A percentile compares a stretch with the other conserved stretches of the same genome.
Conservation (phyloP, 495 filamentous ascomycete species). For the Aeminium ludgeri region DNA sequence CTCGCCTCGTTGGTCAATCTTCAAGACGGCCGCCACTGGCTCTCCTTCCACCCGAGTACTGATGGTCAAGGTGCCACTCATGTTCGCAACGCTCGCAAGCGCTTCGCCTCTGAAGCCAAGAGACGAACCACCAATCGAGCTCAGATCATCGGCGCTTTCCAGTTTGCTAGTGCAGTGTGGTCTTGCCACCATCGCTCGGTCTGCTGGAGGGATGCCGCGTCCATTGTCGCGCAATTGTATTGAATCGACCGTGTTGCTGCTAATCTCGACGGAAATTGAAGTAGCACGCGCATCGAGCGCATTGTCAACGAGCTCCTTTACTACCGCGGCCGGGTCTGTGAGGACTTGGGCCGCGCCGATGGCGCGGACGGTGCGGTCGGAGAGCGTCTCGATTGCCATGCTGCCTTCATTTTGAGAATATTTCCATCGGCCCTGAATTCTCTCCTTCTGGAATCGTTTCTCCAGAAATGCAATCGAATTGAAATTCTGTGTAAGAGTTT, state of each 20-base stretch:
- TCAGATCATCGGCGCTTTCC: conserved; percentile 52
- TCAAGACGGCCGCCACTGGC: conserved; percentile 38
- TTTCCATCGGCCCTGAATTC: neutral
- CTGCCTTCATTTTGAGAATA: conserved; percentile 8
- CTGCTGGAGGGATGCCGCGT: conserved; percentile 53
- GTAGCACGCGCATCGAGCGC: conserved; percentile 68
- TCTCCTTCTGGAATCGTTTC: too few species aligned
- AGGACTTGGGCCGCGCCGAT: conserved; percentile 62
- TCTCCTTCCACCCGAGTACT: conserved; percentile 59
- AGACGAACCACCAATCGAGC: conserved; percentile 41
- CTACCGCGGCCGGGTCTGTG: conserved; percentile 48
- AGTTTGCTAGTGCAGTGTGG: conserved; percentile 80
- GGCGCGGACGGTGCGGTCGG: conserved; percentile 42
- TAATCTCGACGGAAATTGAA: conserved; percentile 53
- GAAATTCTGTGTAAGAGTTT: too few species aligned
- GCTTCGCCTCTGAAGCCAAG: conserved; percentile 84
- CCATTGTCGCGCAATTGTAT: conserved; percentile 86
- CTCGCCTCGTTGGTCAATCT: conserved; percentile 36
- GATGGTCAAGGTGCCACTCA: conserved; percentile 46
- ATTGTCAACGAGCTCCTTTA: conserved; percentile 91
- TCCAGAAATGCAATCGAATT: too few species aligned
- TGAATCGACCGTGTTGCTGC: conserved; percentile 54
- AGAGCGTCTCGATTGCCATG: conserved; percentile 53
- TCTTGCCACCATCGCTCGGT: conserved; percentile 49
- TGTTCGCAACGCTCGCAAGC: conserved; percentile 56